These are phyloP conservation scores for Suillus spraguei DNA, from an alignment of 768 basidiomycete genomes.

Conservation along the genomic window DNA sequence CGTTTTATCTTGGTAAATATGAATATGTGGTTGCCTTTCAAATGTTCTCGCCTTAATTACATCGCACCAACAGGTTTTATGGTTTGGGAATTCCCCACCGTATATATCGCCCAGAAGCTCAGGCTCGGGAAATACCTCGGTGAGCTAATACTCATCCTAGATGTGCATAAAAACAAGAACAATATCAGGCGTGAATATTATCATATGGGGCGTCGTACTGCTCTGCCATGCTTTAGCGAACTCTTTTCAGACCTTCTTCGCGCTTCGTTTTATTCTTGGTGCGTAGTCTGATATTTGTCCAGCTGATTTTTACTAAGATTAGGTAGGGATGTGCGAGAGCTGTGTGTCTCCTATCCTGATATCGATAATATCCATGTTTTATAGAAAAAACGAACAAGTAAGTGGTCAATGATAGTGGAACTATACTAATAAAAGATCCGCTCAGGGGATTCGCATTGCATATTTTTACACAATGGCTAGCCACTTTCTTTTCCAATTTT, in stretches of 20 bases:
- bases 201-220: constrained; percentile 42
- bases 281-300: background rate
- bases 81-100: constrained; percentile 42
- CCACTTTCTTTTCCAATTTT: background rate
- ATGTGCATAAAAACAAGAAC: background rate
- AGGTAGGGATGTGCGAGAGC: constrained; percentile 40
- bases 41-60: background rate
- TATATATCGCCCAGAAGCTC: constrained; percentile 42
- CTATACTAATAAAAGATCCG: background rate
- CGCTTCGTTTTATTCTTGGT: constrained; percentile 41
- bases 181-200: constrained; percentile 35
- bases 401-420: background rate
- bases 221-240: constrained; percentile 36
- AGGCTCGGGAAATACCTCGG: constrained; percentile 41
- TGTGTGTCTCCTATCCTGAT: constrained; percentile 43
- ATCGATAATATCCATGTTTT: constrained; percentile 41
- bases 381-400: constrained; percentile 43
- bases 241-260: constrained; percentile 41
- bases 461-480: constrained; percentile 42
- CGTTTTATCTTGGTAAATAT: constrained; percentile 56
- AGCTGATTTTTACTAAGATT: background rate
- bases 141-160: constrained; percentile 15
- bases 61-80: constrained; percentile 28
- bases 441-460: constrained; percentile 33
- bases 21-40: constrained; percentile 10